Base-by-base conservation (phyloP, 169 alveolate genomes). In the Plasmodium knowlesi region DNA sequence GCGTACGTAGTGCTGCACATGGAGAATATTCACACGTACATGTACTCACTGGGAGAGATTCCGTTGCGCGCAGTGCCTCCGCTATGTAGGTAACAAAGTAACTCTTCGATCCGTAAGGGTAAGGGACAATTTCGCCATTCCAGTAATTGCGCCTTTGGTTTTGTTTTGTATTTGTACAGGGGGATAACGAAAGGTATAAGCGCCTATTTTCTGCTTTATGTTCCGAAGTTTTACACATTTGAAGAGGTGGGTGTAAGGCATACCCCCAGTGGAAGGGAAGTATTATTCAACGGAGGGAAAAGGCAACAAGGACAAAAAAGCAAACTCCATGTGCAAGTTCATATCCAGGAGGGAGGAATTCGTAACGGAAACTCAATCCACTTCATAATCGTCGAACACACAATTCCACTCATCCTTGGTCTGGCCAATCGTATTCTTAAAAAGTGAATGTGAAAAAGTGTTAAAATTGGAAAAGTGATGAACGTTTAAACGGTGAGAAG, bases 361-460 rank as follows among this genome's bases (percentile, higher is more conserved):
- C 16, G 14, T 61, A 19, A 61, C 14, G 32, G 14, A n/a, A 61
- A 12, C 30, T 25, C 32, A 61, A 25, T 61, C 32, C 32, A 61
- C 30, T 61, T 46, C 19, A 73, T 85, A 53, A 22, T 74, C 86
- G n/a, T 46, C 76, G 14, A 85, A 46, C 28, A 78, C 70, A 3
- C 81, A 74, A n/a, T 85, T 34, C 93, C 93, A 85, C 28, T 85
- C 85, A 53, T 85, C 85, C 28, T 85, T 74, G 53, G 78, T 85
- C 61, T 85, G 73, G 32, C 57, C 22, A 28, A 85, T 53, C 79
- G 37, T 28, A 74, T 73, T 85, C 93, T 85, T 72, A 54, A 74
- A 43, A 82, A 85, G 92, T 19, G 19, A 43, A 71, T 39, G 19
- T 71, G 28, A 12, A 22, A 41, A 39, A 32, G 19, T 28, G 50